phyloP scores from a whole-genome alignment of 495 filamentous ascomycete species.

The Antarctomyces pellizariae region DNA sequence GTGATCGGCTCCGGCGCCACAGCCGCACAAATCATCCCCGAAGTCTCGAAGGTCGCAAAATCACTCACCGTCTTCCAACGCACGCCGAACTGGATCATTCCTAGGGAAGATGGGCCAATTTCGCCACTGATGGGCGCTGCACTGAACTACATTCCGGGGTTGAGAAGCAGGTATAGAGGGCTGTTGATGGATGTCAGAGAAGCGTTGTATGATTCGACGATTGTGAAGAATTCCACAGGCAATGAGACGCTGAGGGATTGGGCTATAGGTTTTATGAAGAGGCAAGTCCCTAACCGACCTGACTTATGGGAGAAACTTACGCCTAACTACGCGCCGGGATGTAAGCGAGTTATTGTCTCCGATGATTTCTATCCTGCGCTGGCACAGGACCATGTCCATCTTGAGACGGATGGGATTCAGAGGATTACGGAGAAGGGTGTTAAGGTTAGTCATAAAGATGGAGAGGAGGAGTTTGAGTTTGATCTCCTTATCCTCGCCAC shows the following conservation, averaged over 20 bases:
- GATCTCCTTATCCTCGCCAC: slow-evolving; percentile 31
- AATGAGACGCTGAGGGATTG: slow-evolving; percentile 12
- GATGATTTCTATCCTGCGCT: slow-evolving; percentile 32
- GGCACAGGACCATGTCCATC: slow-evolving; percentile 17
- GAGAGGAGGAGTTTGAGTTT: slow-evolving; percentile 17
- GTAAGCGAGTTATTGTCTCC: slow-evolving; percentile 29
- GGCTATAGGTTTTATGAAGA: slow-evolving; percentile 14
- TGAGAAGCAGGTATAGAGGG: slow-evolving; percentile 23
- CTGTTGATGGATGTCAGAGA: slow-evolving; percentile 25
- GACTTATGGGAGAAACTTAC: slow-evolving; percentile 25
- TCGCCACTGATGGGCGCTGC: slow-evolving; percentile 2
- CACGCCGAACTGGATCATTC: slow-evolving; percentile 39
- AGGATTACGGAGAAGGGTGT: slow-evolving; percentile 21
- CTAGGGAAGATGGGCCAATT: slow-evolving; percentile 5
- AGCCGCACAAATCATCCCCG: slow-evolving; percentile 46
- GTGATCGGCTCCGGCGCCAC: slow-evolving; percentile 37
- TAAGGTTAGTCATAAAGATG: slow-evolving; percentile 13
- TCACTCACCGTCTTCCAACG: slow-evolving; percentile 40
- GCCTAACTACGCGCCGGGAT: slow-evolving; percentile 27
- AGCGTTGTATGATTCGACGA: slow-evolving; percentile 12
- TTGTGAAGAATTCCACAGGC: slow-evolving; percentile 1
- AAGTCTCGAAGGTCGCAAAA: slow-evolving; percentile 28
- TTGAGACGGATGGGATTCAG: slow-evolving; percentile 24
- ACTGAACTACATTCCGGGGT: slow-evolving; percentile 21
- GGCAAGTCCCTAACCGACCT: slow-evolving; percentile 16